These are phyloP conservation scores for Rauvolfia tetraphylla DNA, from an alignment of 257 asterid species.

Conservation along the genomic window DNA sequence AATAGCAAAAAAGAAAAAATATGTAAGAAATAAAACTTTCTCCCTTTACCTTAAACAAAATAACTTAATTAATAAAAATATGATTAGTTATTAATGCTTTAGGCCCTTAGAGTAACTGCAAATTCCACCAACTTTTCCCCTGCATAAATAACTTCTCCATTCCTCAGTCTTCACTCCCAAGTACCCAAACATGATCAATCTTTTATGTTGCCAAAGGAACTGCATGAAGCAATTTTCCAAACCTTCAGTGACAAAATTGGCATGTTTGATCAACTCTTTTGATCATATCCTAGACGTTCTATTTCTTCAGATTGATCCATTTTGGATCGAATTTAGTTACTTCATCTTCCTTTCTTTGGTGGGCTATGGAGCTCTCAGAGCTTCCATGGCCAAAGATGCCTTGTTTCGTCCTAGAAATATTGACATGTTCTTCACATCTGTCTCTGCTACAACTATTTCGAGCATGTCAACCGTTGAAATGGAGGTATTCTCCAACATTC, in stretches of 20 bases:
- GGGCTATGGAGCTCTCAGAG: constrained; percentile 33
- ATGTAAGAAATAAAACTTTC: too few species aligned
- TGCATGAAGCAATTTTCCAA: background rate
- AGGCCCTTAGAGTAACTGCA: too few species aligned
- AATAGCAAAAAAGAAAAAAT: too few species aligned
- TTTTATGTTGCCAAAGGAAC: background rate
- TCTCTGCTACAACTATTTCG: constrained; percentile 38
- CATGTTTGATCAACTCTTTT: background rate
- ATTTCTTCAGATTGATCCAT: constrained; percentile 24
- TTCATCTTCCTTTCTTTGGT: constrained; percentile 30
- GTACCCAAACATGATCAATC: background rate
- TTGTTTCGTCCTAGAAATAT: constrained; percentile 18
- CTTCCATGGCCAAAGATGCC: background rate
- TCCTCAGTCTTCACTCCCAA: too few species aligned
- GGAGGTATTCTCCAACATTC: constrained; percentile 46
- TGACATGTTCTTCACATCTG: constrained; percentile 46
- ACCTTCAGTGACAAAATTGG: background rate
- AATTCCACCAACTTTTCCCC: too few species aligned
- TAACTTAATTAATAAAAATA: too few species aligned
- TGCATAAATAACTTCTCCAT: too few species aligned
- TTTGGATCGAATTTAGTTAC: constrained; percentile 34
- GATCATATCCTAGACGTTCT: constrained; percentile 1
- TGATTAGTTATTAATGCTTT: too few species aligned
- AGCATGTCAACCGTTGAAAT: constrained; percentile 51
- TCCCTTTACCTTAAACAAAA: too few species aligned